Base-by-base conservation (phyloP, 352 stramenopile species). In the Phytopythium vexans region DNA sequence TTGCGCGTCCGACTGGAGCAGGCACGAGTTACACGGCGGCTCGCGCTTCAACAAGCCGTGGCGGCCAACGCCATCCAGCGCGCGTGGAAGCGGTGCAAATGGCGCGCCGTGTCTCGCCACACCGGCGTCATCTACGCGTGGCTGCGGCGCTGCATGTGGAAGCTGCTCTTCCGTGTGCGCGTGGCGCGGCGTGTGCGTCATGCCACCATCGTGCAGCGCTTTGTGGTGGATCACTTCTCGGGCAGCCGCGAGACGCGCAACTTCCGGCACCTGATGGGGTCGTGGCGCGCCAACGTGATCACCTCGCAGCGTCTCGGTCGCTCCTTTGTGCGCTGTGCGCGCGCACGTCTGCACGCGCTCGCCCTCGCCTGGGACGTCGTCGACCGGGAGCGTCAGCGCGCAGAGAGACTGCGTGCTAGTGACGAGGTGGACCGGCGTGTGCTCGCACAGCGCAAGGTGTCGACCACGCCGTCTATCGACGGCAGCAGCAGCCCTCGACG, bases 261-360 rank as follows among this genome's bases (percentile, higher is more conserved):
- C 46, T 89, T 92, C 39, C 86, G 85, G 41, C 66, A 74, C 31
- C 74, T 90, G 62, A 90, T 92, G 82, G 31, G 79, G 40, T 72
- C 72, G 43, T 92, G 82, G 82, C 75, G 82, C 16, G 46, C 49
- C 54, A 89, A 89, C 50, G 77, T 93, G 42, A 88, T 93, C 41
- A 60, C 61, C 33, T 84, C 76, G 33, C 78, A 93, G 59, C 76
- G 73, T 3, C 48, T 77, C 32, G 66, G 77, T 11, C 63, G 55
- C 7, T 53, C 52, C 10, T 92, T 90, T 41, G 57, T 89, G 8
- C 8, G 58, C 15, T 90, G 79, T 49, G 74, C 68, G 8, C 77
- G 77, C 6, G 77, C 77, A 39, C 69, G 79, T n/a, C 41, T 90
- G 16, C 58, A 76, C 8, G 68, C 66, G 2, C 59, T 91, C n/a